Evolutionary conservation across 2,329 filamentous ascomycete genomes (phyloP), one percentile per base, ranked within the genome.

Genomic region (Chrysoporthe austroafricana): DNA sequence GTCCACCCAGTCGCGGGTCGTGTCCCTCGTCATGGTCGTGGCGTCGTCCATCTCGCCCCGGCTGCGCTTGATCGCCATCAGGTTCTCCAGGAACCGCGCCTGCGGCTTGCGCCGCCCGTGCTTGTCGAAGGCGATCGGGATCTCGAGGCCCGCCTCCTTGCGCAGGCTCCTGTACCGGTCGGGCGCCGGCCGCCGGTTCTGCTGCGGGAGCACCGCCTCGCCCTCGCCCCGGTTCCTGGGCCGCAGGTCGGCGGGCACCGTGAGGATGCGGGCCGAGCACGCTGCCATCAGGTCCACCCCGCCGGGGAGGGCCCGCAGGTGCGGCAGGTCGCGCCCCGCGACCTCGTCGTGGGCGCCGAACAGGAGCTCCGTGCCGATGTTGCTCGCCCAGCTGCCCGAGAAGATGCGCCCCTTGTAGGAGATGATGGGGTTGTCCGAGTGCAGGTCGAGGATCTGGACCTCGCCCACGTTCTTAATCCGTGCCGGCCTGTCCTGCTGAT

Each of bases 371-470:
- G 94, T 97, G 46, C 95, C 95, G 56, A 97, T 87, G 69, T 93
- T 91, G 70, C 92, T 88, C 13, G 88, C 86, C 95, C 95, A 98
- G 58, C 88, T 81, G 71, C 93, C 95, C 71, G 88, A 89, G 76
- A 94, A 96, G 32, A 96, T 82, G 70, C 90, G 87, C 42, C 91
- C 91, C 67, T 90, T 86, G 79, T 96, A 96, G 32, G 91, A 91
- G 68, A 97, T 85, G 39, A 97, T 81, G 0, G 95, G 95, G 61
- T 91, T 90, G 2, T 80, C 74, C 1, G 90, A 90, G 77, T 97
- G 91, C 3, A 97, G 84, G 39, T 93, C 93, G n/a, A 96, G 83
- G 62, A 97, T 90, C 75, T 97, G 93, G 6, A 97, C 86, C 50
- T 86, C 79, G 42, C 80, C 69, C 6, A 70, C 50, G 26, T 58